Conservation (phyloP, 129 eudicot species). For the Sambucus nigra region DNA sequence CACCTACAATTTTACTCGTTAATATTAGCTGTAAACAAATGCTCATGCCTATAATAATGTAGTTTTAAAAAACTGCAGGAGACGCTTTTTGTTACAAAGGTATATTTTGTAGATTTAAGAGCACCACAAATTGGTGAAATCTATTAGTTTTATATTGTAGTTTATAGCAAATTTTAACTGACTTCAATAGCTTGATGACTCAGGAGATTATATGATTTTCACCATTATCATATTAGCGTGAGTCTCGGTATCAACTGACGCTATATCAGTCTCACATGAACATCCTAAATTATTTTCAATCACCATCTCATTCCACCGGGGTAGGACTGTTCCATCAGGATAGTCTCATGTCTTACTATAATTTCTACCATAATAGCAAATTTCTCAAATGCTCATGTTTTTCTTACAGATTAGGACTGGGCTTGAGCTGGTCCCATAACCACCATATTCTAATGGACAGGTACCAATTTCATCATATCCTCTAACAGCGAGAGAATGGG, state of each 20-base stretch:
- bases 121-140: conserved; percentile 2
- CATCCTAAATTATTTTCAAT: conserved; percentile 40
- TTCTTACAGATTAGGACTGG: conserved; percentile 58
- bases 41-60: too few relatives aligned
- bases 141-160: not conserved
- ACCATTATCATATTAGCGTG: conserved; percentile 9
- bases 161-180: not conserved
- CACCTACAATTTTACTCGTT: too few relatives aligned
- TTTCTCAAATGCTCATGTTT: conserved; percentile 7
- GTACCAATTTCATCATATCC: conserved; percentile 36
- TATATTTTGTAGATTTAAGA: conserved; percentile 21
- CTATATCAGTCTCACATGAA: conserved; percentile 65
- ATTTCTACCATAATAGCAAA: not conserved
- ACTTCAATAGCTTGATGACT: not conserved
- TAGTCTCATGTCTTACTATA: conserved; percentile 8
- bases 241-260: conserved; percentile 82
- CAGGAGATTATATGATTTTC: not conserved
- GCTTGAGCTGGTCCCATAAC: conserved; percentile 80
- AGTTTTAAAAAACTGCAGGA: conserved; percentile 90
- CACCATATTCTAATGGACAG: conserved; percentile 50
- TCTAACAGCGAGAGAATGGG: conserved; percentile 52
- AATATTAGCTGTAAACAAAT: too few relatives aligned
- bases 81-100: conserved; percentile 73
- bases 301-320: conserved; percentile 55
- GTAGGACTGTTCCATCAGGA: conserved; percentile 27